Evolutionary conservation across 1,284 basidiomycete genomes (phyloP).

Genomic region (Irpex rosettiformis): DNA sequence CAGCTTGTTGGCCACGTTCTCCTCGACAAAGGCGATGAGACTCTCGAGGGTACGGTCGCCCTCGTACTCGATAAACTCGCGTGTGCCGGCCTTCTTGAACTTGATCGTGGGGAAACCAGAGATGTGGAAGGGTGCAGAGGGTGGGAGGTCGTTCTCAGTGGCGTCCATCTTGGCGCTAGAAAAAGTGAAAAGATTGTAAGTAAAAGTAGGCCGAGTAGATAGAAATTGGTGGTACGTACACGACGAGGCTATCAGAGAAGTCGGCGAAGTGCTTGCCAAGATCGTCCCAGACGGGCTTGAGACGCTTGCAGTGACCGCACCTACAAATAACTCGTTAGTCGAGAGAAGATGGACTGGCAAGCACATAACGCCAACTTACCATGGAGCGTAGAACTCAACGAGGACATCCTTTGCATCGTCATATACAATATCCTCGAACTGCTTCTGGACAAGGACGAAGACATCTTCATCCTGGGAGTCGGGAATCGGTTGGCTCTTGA

Average conservation of each 20-base stretch:
- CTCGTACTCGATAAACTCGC: slow-evolving; percentile 89
- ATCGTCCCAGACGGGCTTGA: slow-evolving; percentile 92
- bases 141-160: slow-evolving; percentile 94
- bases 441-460: slow-evolving; percentile 83
- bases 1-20: slow-evolving; percentile 73
- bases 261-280: slow-evolving; percentile 84
- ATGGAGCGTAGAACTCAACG: slow-evolving; percentile 95
- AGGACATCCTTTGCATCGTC: slow-evolving; percentile 95
- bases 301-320: slow-evolving; percentile 93
- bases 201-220: slow-evolving; percentile 6
- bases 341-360: background rate
- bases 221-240: slow-evolving; percentile 51
- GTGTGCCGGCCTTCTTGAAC: slow-evolving; percentile 89
- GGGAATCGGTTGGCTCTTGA: slow-evolving; percentile 92
- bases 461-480: slow-evolving; percentile 82
- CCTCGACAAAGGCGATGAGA: slow-evolving; percentile 81
- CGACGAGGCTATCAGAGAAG: slow-evolving; percentile 76
- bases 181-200: slow-evolving; percentile 10
- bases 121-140: slow-evolving; percentile 82
- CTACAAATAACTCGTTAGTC: slow-evolving; percentile 39
- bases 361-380: slow-evolving; percentile 50
- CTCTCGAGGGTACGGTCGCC: slow-evolving; percentile 89
- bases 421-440: slow-evolving; percentile 84
- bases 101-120: slow-evolving; percentile 95
- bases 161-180: slow-evolving; percentile 95